Conservation (phyloP, 352 stramenopile species). For the Phytophthora meadii region DNA sequence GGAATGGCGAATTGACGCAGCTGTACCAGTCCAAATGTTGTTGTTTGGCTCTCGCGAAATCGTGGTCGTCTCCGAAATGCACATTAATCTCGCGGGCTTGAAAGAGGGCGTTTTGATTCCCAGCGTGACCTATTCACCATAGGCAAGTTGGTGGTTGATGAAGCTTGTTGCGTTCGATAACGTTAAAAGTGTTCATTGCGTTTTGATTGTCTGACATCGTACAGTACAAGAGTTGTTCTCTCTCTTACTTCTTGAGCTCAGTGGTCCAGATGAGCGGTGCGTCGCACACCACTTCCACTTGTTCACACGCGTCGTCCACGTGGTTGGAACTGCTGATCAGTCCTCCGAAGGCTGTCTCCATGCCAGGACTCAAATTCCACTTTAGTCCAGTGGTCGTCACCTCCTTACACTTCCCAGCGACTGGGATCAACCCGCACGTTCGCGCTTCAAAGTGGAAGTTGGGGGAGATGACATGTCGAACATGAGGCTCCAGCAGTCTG, state of each 20-base stretch:
- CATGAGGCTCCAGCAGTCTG: slow-evolving; percentile 73
- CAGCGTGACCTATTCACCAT: too few relatives aligned
- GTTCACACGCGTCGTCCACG: slow-evolving; percentile 47
- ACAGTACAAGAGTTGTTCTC: too few relatives aligned
- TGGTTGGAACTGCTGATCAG: slow-evolving; percentile 90
- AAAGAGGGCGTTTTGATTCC: too few relatives aligned
- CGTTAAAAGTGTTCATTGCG: too few relatives aligned
- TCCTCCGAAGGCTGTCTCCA: slow-evolving; percentile 77
- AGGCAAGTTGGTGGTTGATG: too few relatives aligned
- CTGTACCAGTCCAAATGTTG: too few relatives aligned
- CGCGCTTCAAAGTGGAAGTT: slow-evolving; percentile 92
- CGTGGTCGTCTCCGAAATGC: too few relatives aligned
- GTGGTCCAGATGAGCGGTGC: slow-evolving; percentile 91
- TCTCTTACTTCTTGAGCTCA: slow-evolving; percentile 64
- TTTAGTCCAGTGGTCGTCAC: slow-evolving; percentile 91
- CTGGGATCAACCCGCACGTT: slow-evolving; percentile 94
- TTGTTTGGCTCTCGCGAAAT: too few relatives aligned
- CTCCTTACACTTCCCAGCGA: slow-evolving; percentile 79
- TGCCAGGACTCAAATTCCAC: slow-evolving; percentile 79
- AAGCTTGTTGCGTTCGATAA: too few relatives aligned
- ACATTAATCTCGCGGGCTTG: too few relatives aligned
- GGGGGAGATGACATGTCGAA: slow-evolving; percentile 76
- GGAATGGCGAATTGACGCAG: too few relatives aligned
- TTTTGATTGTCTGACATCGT: too few relatives aligned
- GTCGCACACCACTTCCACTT: slow-evolving; percentile 41